A percentile compares a stretch with the other conserved stretches of the same genome.
Evolutionary conservation across 495 filamentous ascomycete species (phyloP).

Genomic region (Hypoxylon intermedium): DNA sequence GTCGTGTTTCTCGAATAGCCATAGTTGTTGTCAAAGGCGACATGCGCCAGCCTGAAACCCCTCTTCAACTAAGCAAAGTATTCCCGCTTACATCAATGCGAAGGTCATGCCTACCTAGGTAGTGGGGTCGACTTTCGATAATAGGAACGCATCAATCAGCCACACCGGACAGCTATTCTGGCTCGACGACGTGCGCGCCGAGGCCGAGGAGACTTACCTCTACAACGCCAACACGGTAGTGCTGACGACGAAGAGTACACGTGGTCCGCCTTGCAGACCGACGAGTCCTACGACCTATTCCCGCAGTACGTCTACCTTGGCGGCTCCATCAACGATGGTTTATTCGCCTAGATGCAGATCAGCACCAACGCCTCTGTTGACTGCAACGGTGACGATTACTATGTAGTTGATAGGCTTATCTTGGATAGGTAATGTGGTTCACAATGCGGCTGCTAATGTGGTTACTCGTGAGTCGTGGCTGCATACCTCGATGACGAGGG

Average conservation of each 20-base stretch:
- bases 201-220: conserved; percentile 61
- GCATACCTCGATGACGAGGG: conserved; percentile 39
- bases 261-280: conserved; percentile 54
- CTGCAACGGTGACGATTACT: conserved; percentile 39
- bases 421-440: not conserved
- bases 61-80: too few species aligned
- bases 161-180: conserved; percentile 72
- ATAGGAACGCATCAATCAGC: conserved; percentile 45
- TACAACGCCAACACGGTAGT: conserved; percentile 64
- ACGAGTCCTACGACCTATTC: conserved; percentile 60
- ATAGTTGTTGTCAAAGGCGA: too few species aligned
- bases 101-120: too few species aligned
- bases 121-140: not conserved
- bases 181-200: conserved; percentile 62
- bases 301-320: conserved; percentile 63
- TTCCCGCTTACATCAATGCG: not conserved
- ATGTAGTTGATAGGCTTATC: conserved; percentile 18
- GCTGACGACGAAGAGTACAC: conserved; percentile 53
- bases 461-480: too few species aligned
- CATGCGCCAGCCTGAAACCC: too few species aligned
- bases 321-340: conserved; percentile 54
- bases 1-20: too few species aligned
- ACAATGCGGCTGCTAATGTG: not conserved
- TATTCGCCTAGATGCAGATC: conserved; percentile 61
- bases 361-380: conserved; percentile 50